Evolutionary conservation across 2,329 filamentous ascomycete species (phyloP), one percentile per base, ranked within the genome.

Genomic region (Penicillium verrucosum): DNA sequence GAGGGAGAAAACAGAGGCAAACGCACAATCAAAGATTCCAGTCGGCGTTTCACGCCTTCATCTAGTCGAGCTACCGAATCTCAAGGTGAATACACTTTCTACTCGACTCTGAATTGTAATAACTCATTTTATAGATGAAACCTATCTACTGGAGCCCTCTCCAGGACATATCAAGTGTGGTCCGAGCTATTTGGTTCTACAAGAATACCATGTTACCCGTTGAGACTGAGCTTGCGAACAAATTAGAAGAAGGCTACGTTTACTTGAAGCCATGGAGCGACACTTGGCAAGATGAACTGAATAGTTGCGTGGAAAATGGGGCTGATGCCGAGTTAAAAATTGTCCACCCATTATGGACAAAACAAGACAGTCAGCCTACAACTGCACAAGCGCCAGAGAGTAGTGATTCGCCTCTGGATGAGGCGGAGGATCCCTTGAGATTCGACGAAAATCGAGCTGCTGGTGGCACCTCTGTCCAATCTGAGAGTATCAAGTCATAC

Each of bases 101-200:
- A 5, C 16, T 16, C 25, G 14, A 8, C 25, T 45, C 8, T 23
- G 7, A 1, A 12, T 45, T n/a, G 1, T 40, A 44, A 49, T 65
- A 49, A 66, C 50, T 1, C 4, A 7, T 10, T 43, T 12, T 21
- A 1, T 82, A 90, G 68, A 96, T 99, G 92, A 90, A 92, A 72
- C 94, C 94, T 0, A 97, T 97, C 58, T 99, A 99, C 71, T 99
- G 94, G 94, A 92, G 89, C 18, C 93, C 94, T 8, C 83, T 97
- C 32, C 92, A 96, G 66, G 94, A 97, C 68, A 84, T 95, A 32
- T 88, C 90, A 7, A 81, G 86, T 36, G 92, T 97, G 1, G 82
- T 89, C 56, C 83, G 94, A 62, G 92, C 89, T 0, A 97, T 93
- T 0, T 99, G 94, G 94, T 99, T 99, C 72, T 97, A 97, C 74